These are phyloP conservation scores for Claviceps capensis DNA, from an alignment of 2,329 filamentous ascomycete species.

Conservation along the genomic window DNA sequence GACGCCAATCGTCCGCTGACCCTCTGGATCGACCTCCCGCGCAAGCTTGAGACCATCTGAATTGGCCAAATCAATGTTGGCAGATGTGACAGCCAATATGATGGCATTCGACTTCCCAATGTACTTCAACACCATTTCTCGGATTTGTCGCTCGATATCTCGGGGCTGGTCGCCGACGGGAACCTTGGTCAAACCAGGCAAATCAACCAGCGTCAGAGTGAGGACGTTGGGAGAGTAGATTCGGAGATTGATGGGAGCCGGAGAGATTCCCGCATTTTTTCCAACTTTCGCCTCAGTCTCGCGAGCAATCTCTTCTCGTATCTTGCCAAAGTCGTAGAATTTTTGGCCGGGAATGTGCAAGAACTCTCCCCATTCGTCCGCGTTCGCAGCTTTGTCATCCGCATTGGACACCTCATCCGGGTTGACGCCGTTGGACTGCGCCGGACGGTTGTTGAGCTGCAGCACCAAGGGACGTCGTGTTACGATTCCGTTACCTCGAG, in stretches of 20 bases:
- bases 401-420: slow-evolving; percentile 50
- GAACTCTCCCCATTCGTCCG: slow-evolving; percentile 98
- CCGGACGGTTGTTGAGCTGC: slow-evolving; percentile 86
- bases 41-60: slow-evolving; percentile 95
- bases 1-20: slow-evolving; percentile 95
- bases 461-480: slow-evolving; percentile 91
- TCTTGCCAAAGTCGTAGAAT: slow-evolving; percentile 96
- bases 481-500: slow-evolving; percentile 93
- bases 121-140: slow-evolving; percentile 96
- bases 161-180: slow-evolving; percentile 91
- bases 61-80: slow-evolving; percentile 96
- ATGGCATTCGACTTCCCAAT: slow-evolving; percentile 98
- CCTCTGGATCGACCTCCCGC: slow-evolving; percentile 91
- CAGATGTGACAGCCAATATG: slow-evolving; percentile 88
- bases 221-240: slow-evolving; percentile 98
- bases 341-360: slow-evolving; percentile 95
- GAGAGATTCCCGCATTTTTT: slow-evolving; percentile 90
- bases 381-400: slow-evolving; percentile 76
- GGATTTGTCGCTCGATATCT: slow-evolving; percentile 93
- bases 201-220: slow-evolving; percentile 88
- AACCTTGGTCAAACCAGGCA: slow-evolving; percentile 92
- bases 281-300: slow-evolving; percentile 97
- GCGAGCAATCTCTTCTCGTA: slow-evolving; percentile 90
- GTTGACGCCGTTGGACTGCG: slow-evolving; percentile 61
- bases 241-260: slow-evolving; percentile 89